Evolutionary conservation across 1,139 yeast species (phyloP), one percentile per base, ranked within the genome.

Genomic region (Wickerhamiella infanticola): DNA sequence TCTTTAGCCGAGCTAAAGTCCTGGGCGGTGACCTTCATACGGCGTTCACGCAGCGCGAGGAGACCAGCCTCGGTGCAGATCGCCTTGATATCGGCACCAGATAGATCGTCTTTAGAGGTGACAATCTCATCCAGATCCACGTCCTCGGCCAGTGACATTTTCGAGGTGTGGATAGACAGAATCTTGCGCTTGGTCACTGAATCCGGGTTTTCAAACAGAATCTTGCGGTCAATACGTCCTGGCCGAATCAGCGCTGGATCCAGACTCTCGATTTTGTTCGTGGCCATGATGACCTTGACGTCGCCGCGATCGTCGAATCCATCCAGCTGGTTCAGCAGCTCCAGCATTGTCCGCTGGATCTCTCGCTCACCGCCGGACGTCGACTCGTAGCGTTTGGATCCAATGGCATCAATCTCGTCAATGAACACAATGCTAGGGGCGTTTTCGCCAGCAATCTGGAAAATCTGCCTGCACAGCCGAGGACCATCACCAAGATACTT

Each of bases 191-290:
- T 86, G 44, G 97, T 90, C 47, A 79, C 72, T 45, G 93, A 77
- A 63, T 90, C 98, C 24, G 98, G 98, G 62, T 83, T 86, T 67
- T 90, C 97, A 67, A 93, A 93, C 60, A 88, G 70, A 59, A 93
- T 93, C 72, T 93, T 93, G 61, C 98, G 77, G 65, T 93, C 99
- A 61, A 93, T 90, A 73, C 99, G 81, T 43, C 99, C 99, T 0
- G 99, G 99, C 67, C 99, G 80, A 57, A 93, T 86, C 61, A 90
- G 75, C 5, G 99, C 99, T 5, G 98, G 98, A 65, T 93, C 99
- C 58, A 93, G 73, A 27, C 86, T 75, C 65, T 90, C 98, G 57
- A 90, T 88, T 63, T 81, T 88, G 67, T 93, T 93, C 18, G 99
- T 93, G 24, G 99, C 99, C 98, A 93, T 90, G 53, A 93, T 86